Evolutionary conservation across 148 eudicot species (phyloP).

Genomic region (Rhododendron ovatum): DNA sequence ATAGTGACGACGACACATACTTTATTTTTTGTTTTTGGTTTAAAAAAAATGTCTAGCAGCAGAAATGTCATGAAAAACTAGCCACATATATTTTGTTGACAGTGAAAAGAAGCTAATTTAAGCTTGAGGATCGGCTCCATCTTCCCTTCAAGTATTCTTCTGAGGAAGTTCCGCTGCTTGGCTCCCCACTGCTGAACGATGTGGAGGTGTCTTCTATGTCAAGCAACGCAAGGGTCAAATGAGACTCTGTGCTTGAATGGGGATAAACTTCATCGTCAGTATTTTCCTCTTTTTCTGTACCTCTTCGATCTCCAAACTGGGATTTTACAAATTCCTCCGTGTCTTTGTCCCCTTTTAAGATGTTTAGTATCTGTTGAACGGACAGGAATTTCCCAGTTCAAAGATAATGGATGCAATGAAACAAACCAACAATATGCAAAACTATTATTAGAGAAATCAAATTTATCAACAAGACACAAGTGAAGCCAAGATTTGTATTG

Average conservation of each 20-base stretch:
- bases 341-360: conserved; percentile 56
- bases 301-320: conserved; percentile 20
- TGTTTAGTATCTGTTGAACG: conserved; percentile 41
- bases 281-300: conserved; percentile 23
- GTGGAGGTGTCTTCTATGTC: conserved; percentile 51
- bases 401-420: too few species aligned
- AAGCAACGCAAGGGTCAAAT: conserved; percentile 55
- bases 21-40: too few species aligned
- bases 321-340: conserved; percentile 32
- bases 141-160: conserved; percentile 59
- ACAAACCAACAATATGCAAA: not conserved
- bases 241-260: conserved; percentile 46
- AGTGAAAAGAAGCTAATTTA: conserved; percentile 24
- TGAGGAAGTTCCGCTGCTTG: conserved; percentile 36
- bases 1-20: not conserved
- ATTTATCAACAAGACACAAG: not conserved
- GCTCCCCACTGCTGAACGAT: conserved; percentile 54
- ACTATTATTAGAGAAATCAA: not conserved
- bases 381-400: not conserved
- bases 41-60: too few species aligned
- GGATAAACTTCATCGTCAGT: conserved; percentile 74
- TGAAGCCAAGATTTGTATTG: not conserved
- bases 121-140: conserved; percentile 50
- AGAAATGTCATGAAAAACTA: not conserved
- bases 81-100: not conserved